Evolutionary conservation across 768 basidiomycete genomes (phyloP), one percentile per base, ranked within the genome.

Genomic region (Hericium rajendrae): DNA sequence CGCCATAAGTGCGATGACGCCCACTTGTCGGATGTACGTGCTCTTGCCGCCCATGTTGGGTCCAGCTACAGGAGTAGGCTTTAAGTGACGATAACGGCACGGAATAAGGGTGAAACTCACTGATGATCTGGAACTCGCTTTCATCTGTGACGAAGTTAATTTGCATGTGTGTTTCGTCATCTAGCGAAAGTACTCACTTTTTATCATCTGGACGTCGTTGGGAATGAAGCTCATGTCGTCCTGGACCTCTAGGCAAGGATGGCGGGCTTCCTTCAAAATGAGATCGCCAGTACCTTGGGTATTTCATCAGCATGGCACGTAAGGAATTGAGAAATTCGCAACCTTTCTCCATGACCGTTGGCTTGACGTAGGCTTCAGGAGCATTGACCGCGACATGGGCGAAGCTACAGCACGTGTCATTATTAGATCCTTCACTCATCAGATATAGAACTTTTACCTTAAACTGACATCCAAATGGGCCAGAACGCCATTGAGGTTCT

Each of bases 31-130:
- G 64, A 98, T 95, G 65, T 94, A 97, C 0, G 95, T 97, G 51
- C 90, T 93, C 72, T 99, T 99, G 59, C 97, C 97, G 54, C 97
- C 97, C 90, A 97, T 97, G 71, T 99, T 99, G 0, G 97, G 97
- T 5, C 97, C 97, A 20, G 95, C 89, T 91, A 43, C 57, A 4
- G 22, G 38, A 39, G 38, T 51, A 38, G 50, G 52, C 26, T 18
- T 26, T 18, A 48, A 51, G 51, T 51, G 46, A 54, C 12, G 52
- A 51, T 40, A 5, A 51, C 40, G 32, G 24, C 38, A 12, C 15
- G 46, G 41, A 40, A 32, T 16, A 26, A 41, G 3, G 38, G 3
- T 53, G 16, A 38, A 2, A 61, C 83, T 59, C 64, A 89, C 88
- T 97, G 63, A 98, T 94, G 55, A 98, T 94, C 60, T 91, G 86